Evolutionary conservation across 192 early-diverging fungal species (phyloP).

Genomic region (Coemansia sp.): DNA sequence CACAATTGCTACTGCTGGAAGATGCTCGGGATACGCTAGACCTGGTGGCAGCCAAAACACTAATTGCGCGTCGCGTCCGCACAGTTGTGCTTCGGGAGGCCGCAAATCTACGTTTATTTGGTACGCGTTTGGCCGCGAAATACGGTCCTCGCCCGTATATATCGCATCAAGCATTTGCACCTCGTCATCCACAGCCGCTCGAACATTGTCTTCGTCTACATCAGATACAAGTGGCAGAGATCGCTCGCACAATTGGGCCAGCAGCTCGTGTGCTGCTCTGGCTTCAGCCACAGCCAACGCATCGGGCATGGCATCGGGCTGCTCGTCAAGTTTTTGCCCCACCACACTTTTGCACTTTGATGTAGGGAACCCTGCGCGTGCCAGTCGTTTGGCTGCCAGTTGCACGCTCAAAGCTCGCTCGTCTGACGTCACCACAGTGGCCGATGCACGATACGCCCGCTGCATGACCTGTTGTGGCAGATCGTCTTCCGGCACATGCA

Average conservation of each 20-base stretch:
- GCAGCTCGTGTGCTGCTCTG: constrained; percentile 11
- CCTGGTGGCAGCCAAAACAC: constrained; percentile 63
- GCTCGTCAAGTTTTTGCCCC: not conserved
- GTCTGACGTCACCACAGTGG: not conserved
- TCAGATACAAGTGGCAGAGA: not conserved
- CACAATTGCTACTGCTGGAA: constrained; percentile 60
- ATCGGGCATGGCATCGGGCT: not conserved
- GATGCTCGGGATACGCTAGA: constrained; percentile 67
- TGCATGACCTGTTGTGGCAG: constrained; percentile 37
- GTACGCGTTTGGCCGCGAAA: not conserved
- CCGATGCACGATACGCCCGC: constrained; percentile 19
- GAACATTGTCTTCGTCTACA: not conserved
- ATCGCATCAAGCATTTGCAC: constrained; percentile 27
- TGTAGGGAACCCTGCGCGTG: constrained; percentile 29
- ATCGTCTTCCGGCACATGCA: constrained; percentile 90
- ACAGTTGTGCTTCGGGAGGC: constrained; percentile 1
- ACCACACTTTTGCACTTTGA: constrained; percentile 5
- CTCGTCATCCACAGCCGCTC: constrained; percentile 23
- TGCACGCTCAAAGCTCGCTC: not conserved
- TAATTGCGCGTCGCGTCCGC: constrained; percentile 41
- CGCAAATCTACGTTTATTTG: constrained; percentile 21
- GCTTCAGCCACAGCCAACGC: constrained; percentile 8
- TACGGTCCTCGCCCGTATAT: constrained; percentile 25
- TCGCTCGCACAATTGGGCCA: constrained; percentile 12
- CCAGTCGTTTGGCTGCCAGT: constrained; percentile 25